Evolutionary conservation across 2,329 filamentous ascomycete species (phyloP), one percentile per base, ranked within the genome.

Genomic region (Hypoxylon sp.): DNA sequence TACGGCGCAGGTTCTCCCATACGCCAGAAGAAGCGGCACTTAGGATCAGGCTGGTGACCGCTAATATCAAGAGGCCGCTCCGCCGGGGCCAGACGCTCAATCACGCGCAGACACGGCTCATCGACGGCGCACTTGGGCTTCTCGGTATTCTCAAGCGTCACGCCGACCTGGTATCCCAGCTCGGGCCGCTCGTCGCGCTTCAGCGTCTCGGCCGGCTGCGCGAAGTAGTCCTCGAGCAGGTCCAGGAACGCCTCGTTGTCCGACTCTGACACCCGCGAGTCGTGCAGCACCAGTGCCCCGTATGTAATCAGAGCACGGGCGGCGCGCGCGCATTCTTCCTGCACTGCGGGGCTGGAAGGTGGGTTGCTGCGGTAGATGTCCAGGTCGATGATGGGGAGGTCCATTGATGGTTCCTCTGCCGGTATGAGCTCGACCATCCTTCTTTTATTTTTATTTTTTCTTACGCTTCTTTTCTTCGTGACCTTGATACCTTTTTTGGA

Each of bases 181-280:
- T 86, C 85, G 5, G 87, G 87, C 2, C 86, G 83, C 80, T 88
- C 86, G 71, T 90, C 87, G 37, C 75, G 75, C 53, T 77, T 77
- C 37, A 89, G 81, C 2, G 74, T 77, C 8, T 76, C 81, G 17
- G 80, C 79, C 14, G 87, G 84, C 77, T 89, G 87, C 35, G 86
- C 86, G 74, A 90, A 90, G 81, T 90, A 90, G 80, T 89, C 86
- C 78, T 90, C 87, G n/a, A 89, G 83, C 39, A 90, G 81, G 77
- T 90, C 86, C 63, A 90, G 84, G 73, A 90, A 90, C 59, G 81
- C 78, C 26, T 80, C 79, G 80, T 90, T 90, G 78, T 88, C 85
- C 2, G 78, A 72, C 73, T 87, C 85, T 17, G 85, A 81, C 11
- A 88, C 87, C 69, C 87, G 86, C 57, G 84, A 85, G 80, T 89